A percentile compares a stretch with the other conserved stretches of the same genome.
These are phyloP conservation scores for Aciculoconidium aculeatum DNA, from an alignment of 805 yeast species.

Conservation along the genomic window DNA sequence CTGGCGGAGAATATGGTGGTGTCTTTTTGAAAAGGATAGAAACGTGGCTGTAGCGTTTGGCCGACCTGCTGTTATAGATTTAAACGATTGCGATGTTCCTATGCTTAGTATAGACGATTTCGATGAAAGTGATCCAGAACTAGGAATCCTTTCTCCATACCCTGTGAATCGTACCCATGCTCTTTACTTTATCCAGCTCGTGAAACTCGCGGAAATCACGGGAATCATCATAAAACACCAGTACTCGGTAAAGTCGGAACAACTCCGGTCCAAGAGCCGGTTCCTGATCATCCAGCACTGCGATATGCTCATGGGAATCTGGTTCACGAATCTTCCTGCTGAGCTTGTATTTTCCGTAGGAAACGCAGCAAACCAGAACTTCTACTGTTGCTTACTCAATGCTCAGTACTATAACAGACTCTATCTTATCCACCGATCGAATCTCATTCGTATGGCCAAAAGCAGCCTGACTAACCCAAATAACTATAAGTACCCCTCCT, in stretches of 20 bases:
- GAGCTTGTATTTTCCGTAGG: conserved; percentile 57
- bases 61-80: conserved; percentile 60
- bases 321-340: conserved; percentile 65
- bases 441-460: conserved; percentile 47
- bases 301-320: conserved; percentile 70
- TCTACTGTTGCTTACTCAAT: conserved; percentile 54
- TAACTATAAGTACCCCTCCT: conserved; percentile 55
- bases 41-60: conserved; percentile 69
- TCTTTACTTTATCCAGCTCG: conserved; percentile 53
- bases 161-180: conserved; percentile 45
- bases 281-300: conserved; percentile 54
- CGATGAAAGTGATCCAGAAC: conserved; percentile 43
- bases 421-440: conserved; percentile 65
- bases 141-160: conserved; percentile 32
- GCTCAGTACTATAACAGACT: conserved; percentile 70
- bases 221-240: conserved; percentile 66
- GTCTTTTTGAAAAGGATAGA: conserved; percentile 64
- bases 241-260: conserved; percentile 63
- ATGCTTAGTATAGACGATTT: conserved; percentile 66
- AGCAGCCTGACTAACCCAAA: conserved; percentile 34
- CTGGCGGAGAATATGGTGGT: conserved; percentile 75
- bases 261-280: conserved; percentile 38
- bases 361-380: conserved; percentile 47
- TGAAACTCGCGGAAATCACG: conserved; percentile 64
- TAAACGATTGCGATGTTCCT: conserved; percentile 73